phyloP scores from a whole-genome alignment of 2,329 filamentous ascomycete species.

The Atkinsonella hypoxylon region DNA sequence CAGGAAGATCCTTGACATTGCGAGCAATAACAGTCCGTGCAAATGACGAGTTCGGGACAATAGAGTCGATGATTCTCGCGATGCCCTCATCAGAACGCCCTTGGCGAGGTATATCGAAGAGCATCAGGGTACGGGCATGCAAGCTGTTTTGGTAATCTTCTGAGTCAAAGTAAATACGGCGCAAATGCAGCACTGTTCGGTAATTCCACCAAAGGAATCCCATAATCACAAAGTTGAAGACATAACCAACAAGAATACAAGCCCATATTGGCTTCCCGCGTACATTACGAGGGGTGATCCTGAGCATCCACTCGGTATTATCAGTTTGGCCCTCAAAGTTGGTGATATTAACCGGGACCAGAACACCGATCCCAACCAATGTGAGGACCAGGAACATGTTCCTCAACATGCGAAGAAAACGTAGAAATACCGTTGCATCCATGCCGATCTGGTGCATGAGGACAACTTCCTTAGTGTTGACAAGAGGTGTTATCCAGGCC shows the following conservation, averaged over 20 bases:
- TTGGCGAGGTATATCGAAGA: slow-evolving; percentile 75
- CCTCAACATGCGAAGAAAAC: slow-evolving; percentile 81
- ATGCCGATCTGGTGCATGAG: slow-evolving; percentile 75
- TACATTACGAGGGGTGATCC: slow-evolving; percentile 47
- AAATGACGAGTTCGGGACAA: slow-evolving; percentile 67
- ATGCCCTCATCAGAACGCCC: slow-evolving; percentile 77
- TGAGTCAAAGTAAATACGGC: slow-evolving; percentile 71
- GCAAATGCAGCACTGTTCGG: slow-evolving; percentile 54
- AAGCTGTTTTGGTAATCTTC: slow-evolving; percentile 81
- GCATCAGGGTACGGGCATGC: slow-evolving; percentile 60
- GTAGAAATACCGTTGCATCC: slow-evolving; percentile 83
- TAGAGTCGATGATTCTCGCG: slow-evolving; percentile 65
- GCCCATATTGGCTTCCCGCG: slow-evolving; percentile 44
- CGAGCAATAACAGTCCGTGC: slow-evolving; percentile 75
- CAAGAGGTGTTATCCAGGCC: slow-evolving; percentile 71
- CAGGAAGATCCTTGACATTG: slow-evolving; percentile 82
- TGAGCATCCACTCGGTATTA: slow-evolving; percentile 35
- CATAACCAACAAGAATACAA: slow-evolving; percentile 45
- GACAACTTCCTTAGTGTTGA: slow-evolving; percentile 64
- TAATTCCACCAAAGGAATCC: slow-evolving; percentile 90
- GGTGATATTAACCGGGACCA: slow-evolving; percentile 69
- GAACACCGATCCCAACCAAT: slow-evolving; percentile 60
- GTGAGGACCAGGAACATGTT: slow-evolving; percentile 72
- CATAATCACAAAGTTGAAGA: slow-evolving; percentile 63
- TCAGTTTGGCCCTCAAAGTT: slow-evolving; percentile 17